A percentile compares a stretch with the other conserved stretches of the same genome.
Evolutionary conservation across 169 alveolate genomes (phyloP).

Genomic region (Plasmodium ovale): DNA sequence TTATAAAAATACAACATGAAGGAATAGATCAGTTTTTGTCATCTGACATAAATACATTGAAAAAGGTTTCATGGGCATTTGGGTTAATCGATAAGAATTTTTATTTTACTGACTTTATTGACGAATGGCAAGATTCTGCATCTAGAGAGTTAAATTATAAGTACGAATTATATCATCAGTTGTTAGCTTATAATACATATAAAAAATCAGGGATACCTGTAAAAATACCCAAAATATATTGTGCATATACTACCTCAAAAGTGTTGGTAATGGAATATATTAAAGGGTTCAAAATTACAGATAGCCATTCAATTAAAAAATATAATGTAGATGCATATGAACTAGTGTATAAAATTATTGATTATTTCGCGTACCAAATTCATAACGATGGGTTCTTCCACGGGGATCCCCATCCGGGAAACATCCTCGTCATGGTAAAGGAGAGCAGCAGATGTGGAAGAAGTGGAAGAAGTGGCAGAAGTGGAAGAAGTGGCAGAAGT

Average conservation of each 20-base stretch:
- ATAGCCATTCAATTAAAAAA: constrained; percentile 79
- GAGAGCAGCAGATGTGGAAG: background rate
- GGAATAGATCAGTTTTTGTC: constrained; percentile 84
- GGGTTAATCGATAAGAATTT: constrained; percentile 79
- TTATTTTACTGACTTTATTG: constrained; percentile 86
- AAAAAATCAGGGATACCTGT: constrained; percentile 86
- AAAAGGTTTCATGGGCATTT: constrained; percentile 87
- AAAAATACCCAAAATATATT: constrained; percentile 86
- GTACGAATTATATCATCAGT: constrained; percentile 86
- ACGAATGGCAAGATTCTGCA: constrained; percentile 92
- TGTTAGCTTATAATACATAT: constrained; percentile 85
- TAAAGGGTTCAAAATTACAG: constrained; percentile 91
- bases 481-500: background rate
- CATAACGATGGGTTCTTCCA: constrained; percentile 89
- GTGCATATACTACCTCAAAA: constrained; percentile 84
- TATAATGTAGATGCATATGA: constrained; percentile 76
- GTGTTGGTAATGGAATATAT: constrained; percentile 92
- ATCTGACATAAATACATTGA: constrained; percentile 85
- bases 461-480: background rate
- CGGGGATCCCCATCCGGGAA: constrained; percentile 95
- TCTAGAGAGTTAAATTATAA: constrained; percentile 89
- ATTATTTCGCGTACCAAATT: constrained; percentile 83
- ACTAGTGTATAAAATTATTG: constrained; percentile 81
- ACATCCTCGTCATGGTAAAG: constrained; percentile 84
- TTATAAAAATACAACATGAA: constrained; percentile 88